These are phyloP conservation scores for Bretschneidera sinensis DNA, from an alignment of 345 rosid species.

Conservation along the genomic window DNA sequence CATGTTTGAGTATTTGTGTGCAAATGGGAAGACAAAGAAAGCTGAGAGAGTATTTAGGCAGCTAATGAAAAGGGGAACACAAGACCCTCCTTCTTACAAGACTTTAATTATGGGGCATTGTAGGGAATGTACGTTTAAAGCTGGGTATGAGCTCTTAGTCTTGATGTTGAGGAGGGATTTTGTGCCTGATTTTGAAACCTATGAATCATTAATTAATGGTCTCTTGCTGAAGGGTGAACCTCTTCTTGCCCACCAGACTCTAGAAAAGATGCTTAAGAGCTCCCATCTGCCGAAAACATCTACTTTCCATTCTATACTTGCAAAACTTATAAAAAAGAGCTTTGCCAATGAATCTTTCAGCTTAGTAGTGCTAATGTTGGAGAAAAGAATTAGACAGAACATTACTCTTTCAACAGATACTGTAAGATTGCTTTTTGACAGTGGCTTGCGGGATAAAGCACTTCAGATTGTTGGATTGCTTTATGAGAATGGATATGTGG, in stretches of 20 bases:
- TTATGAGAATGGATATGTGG: constrained; percentile 52
- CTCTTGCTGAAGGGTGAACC: constrained; percentile 52
- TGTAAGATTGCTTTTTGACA: constrained; percentile 44
- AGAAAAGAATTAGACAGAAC: constrained; percentile 49
- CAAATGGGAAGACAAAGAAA: constrained; percentile 56
- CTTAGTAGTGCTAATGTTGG: constrained; percentile 55
- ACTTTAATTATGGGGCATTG: constrained; percentile 74
- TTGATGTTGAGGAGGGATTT: constrained; percentile 71
- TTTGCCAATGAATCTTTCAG: constrained; percentile 47
- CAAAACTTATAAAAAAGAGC: constrained; percentile 47
- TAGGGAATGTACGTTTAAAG: constrained; percentile 52
- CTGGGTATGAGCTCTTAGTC: constrained; percentile 59
- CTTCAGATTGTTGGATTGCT: constrained; percentile 41
- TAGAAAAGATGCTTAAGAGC: constrained; percentile 71
- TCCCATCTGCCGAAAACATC: constrained; percentile 55
- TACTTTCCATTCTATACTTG: constrained; percentile 53
- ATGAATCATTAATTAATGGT: constrained; percentile 50
- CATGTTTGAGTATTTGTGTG: constrained; percentile 62
- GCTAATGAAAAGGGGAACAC: constrained; percentile 75
- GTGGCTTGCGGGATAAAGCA: constrained; percentile 42
- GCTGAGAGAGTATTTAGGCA: constrained; percentile 75
- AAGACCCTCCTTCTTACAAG: constrained; percentile 64
- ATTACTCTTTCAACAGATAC: constrained; percentile 50
- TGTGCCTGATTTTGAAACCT: constrained; percentile 57
- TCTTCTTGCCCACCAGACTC: constrained; percentile 51